Percentiles rank a stretch among this genome's conserved stretches.
Conservation (phyloP, 495 filamentous ascomycete genomes). For the Aspergillus carlsbadensis region DNA sequence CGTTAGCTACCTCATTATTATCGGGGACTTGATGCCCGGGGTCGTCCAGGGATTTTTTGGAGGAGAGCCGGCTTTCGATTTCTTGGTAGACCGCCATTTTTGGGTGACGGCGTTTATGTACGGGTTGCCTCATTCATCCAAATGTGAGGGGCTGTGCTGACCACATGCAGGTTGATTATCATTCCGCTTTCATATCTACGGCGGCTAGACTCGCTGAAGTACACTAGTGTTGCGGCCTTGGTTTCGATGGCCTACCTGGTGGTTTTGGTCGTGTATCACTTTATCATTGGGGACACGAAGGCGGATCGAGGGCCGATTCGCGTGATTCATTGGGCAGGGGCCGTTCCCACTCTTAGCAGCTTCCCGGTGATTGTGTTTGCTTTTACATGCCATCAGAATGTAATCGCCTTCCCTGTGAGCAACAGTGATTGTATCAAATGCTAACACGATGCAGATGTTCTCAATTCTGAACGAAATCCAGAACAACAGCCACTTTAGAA, state of each 20-base stretch:
- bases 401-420: conserved; percentile 29
- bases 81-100: conserved; percentile 84
- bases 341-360: conserved; percentile 74
- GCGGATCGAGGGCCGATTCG: conserved; percentile 70
- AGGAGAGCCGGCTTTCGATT: conserved; percentile 58
- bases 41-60: conserved; percentile 77
- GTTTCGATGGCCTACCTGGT: conserved; percentile 93
- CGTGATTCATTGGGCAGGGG: conserved; percentile 72
- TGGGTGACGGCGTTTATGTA: conserved; percentile 99
- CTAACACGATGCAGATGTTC: conserved; percentile 71
- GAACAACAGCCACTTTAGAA: conserved; percentile 78
- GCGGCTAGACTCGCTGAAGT: conserved; percentile 91
- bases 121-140: conserved; percentile 17
- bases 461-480: conserved; percentile 94
- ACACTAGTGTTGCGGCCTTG: conserved; percentile 89
- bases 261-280: conserved; percentile 88
- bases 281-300: conserved; percentile 72
- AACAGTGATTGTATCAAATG: not conserved
- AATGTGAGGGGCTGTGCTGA: conserved; percentile 17
- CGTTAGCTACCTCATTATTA: conserved; percentile 96
- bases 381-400: conserved; percentile 98
- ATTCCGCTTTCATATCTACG: conserved; percentile 92
- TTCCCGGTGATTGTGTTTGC: conserved; percentile 96
- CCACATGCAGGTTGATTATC: conserved; percentile 68
- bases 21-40: conserved; percentile 96